Base-by-base conservation (phyloP, 2,329 filamentous ascomycete genomes). In the Alternaria postmessia region DNA sequence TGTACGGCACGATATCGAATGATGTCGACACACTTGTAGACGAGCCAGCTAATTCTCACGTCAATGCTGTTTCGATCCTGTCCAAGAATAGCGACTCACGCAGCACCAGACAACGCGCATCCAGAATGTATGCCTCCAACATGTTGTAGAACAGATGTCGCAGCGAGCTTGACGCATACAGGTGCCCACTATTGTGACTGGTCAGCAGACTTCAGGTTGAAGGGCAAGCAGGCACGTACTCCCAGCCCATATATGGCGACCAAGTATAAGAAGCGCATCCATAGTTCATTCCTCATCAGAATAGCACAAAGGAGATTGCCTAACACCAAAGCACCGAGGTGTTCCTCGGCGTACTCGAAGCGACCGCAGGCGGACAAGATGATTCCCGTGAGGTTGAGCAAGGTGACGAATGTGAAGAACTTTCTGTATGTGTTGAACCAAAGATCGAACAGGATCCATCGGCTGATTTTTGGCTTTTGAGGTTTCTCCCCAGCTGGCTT, bases 341-440 rank as follows among this genome's bases (percentile, higher is more conserved):
- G 75, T 18, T 75, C 69, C 57, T 75, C 73, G 2, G 71, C 75
- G 41, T 77, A 77, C 1, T 49, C 46, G 49, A 77, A 77, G 26
- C 61, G 60, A 34, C 66, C 67, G n/a, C 69, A 54, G 18, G 72
- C 72, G 2, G 73, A 66, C 53, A 76, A 43, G 43, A 75, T 60
- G 46, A 77, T 75, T 7, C 72, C 74, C 44, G 65, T 59, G 34
- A 75, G 41, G 57, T 77, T 77, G 28, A 76, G 63, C 18, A 70
- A 47, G 5, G 68, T 68, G 24, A 77, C 70, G 28, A 76, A 70
- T 1, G 68, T 74, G 61, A 77, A 77, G 61, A 77, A 75, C 51
- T 75, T 75, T 26, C 75, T 69, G 57, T 77, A 77, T 2, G 71
- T 75, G 61, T 77, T 76, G 67, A 75, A 76, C 75, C 75, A 77